phyloP scores from a whole-genome alignment of 176 grass and related monocot genomes.

The Saccharum spontaneum region DNA sequence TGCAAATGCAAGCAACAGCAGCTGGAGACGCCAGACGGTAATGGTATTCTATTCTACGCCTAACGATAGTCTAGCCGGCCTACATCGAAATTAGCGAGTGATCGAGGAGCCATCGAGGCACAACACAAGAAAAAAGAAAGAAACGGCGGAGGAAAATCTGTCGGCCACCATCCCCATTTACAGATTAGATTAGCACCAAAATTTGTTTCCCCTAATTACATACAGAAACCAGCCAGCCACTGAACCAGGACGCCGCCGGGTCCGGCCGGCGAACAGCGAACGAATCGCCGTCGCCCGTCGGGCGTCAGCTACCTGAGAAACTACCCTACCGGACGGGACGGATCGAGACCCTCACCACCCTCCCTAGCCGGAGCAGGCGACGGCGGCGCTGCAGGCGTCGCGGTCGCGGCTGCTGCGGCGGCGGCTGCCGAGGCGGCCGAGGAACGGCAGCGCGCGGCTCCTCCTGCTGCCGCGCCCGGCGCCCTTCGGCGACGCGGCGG shows the following conservation, averaged over 20 bases:
- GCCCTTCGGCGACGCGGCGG: too few species aligned
- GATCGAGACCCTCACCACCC: not conserved
- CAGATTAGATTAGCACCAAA: not conserved
- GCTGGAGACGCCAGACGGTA: too few species aligned
- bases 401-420: not conserved
- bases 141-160: constrained; percentile 4
- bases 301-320: not conserved
- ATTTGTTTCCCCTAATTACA: not conserved
- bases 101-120: too few species aligned
- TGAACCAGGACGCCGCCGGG: not conserved
- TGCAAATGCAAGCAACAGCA: too few species aligned
- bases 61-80: too few species aligned
- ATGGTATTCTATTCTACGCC: too few species aligned
- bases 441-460: constrained; percentile 37
- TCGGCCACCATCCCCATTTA: not conserved
- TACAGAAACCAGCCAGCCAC: not conserved
- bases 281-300: not conserved
- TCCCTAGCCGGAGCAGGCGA: constrained; percentile 43
- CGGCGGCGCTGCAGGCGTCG: constrained; percentile 22
- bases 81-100: not conserved
- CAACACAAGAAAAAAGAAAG: too few species aligned
- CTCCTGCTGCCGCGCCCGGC: not conserved
- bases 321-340: not conserved
- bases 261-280: not conserved
- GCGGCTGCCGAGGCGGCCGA: constrained; percentile 42